phyloP scores from a whole-genome alignment of 2,329 filamentous ascomycete species.

The Xylaria sp. region DNA sequence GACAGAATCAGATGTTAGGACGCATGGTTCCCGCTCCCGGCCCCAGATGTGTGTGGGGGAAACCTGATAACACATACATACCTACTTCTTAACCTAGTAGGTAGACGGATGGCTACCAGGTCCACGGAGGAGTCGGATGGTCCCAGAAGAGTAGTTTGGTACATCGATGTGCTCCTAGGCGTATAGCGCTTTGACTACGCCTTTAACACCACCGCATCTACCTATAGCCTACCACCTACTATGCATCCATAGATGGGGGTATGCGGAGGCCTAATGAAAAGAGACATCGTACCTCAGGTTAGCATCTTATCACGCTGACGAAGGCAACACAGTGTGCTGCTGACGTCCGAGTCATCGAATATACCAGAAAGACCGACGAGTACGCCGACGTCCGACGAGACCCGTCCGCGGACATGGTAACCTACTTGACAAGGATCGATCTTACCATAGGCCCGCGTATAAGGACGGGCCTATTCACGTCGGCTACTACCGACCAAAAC shows the following conservation, averaged over 20 bases:
- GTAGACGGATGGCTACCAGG: too few species aligned
- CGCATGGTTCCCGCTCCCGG: background rate
- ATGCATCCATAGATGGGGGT: background rate
- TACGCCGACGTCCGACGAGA: background rate
- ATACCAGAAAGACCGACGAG: background rate
- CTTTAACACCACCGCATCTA: background rate
- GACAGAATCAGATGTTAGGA: background rate
- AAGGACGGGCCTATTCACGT: too few species aligned
- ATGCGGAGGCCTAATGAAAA: background rate
- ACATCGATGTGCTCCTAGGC: background rate
- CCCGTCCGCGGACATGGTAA: background rate
- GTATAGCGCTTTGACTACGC: background rate
- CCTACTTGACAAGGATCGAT: background rate
- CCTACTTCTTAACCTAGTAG: too few species aligned
- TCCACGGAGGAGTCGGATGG: background rate
- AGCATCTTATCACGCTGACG: too few species aligned
- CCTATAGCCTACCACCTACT: background rate
- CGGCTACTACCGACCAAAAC: too few species aligned
- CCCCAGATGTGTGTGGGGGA: background rate
- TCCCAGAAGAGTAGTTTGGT: background rate
- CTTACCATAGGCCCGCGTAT: background rate
- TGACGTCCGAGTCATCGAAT: background rate
- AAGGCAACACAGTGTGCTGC: background rate
- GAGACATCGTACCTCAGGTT: background rate
- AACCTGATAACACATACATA: too few species aligned